Conservation (phyloP, 2,329 filamentous ascomycete species). For the Monosporascus ibericus region DNA sequence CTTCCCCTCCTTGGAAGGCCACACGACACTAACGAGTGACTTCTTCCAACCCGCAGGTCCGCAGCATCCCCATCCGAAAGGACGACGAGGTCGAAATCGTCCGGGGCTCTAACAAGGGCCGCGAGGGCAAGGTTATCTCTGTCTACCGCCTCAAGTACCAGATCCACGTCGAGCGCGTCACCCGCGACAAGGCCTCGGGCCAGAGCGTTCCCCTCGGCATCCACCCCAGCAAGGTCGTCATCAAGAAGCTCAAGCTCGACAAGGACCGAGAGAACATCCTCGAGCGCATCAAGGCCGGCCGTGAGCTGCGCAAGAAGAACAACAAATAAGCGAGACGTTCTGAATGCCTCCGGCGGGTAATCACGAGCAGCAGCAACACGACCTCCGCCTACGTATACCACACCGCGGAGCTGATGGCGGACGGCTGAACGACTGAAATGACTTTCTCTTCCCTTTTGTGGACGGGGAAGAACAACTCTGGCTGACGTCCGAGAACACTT, state of each 20-base stretch:
- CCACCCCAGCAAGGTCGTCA: constrained; percentile 93
- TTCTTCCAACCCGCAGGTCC: constrained; percentile 54
- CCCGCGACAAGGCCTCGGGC: constrained; percentile 95
- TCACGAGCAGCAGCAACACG: not conserved
- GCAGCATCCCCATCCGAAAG: constrained; percentile 94
- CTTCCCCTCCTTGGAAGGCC: not conserved
- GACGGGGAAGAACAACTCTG: not conserved
- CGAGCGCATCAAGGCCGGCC: constrained; percentile 75
- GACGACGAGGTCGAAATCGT: constrained; percentile 92
- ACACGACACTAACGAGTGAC: constrained; percentile 1
- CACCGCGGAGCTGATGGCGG: too few species aligned
- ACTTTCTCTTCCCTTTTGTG: not conserved
- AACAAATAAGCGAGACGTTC: constrained; percentile 38
- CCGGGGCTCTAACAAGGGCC: constrained; percentile 92
- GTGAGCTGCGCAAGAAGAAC: constrained; percentile 68
- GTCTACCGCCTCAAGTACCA: constrained; percentile 98
- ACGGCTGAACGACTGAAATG: too few species aligned
- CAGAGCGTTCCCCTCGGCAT: constrained; percentile 92
- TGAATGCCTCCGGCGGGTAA: not conserved
- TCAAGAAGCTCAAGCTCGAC: constrained; percentile 98
- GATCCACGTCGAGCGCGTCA: constrained; percentile 94
- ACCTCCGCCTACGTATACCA: not conserved
- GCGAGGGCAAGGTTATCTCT: constrained; percentile 95
- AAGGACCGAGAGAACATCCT: constrained; percentile 89
- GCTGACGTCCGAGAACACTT: not conserved